These are phyloP conservation scores for Polygonum maritimum DNA, from an alignment of 148 eudicot species.

Conservation along the genomic window DNA sequence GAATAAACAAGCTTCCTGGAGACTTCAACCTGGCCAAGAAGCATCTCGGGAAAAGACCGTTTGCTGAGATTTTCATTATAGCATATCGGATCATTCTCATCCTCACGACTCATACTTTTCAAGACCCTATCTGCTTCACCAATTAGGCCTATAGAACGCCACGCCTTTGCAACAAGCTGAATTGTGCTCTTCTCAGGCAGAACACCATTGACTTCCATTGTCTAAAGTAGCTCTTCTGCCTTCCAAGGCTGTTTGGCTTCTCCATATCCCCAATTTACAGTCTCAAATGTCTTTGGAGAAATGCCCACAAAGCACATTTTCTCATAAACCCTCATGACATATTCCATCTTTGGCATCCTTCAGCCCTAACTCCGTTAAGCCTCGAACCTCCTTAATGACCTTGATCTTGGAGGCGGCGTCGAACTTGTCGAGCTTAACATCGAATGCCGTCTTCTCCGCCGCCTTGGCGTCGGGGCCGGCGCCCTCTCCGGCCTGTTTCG, in stretches of 20 bases:
- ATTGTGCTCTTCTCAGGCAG: slow-evolving; percentile 48
- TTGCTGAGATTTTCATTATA: background rate
- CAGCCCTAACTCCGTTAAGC: no score
- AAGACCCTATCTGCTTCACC: slow-evolving; percentile 20
- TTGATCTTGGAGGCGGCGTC: no score
- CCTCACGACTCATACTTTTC: background rate
- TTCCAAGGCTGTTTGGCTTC: slow-evolving; percentile 72
- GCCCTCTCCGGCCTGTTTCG: no score
- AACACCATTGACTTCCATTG: slow-evolving; percentile 42
- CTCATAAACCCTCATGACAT: slow-evolving; percentile 44
- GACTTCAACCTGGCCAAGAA: background rate
- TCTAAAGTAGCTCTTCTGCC: slow-evolving; percentile 49
- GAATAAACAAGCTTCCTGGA: slow-evolving; percentile 6
- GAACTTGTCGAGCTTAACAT: no score
- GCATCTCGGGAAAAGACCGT: background rate
- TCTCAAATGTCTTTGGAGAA: slow-evolving; percentile 71
- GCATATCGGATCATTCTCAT: background rate
- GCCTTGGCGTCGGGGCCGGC: no score
- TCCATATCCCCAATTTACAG: slow-evolving; percentile 61
- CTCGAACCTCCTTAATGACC: no score
- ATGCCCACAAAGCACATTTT: slow-evolving; percentile 42
- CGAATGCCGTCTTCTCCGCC: no score
- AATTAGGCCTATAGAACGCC: slow-evolving; percentile 38
- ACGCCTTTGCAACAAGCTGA: slow-evolving; percentile 41
- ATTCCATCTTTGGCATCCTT: no score